phyloP scores from a whole-genome alignment of 192 early-diverging fungal genomes.

The Entomortierella lignicola region DNA sequence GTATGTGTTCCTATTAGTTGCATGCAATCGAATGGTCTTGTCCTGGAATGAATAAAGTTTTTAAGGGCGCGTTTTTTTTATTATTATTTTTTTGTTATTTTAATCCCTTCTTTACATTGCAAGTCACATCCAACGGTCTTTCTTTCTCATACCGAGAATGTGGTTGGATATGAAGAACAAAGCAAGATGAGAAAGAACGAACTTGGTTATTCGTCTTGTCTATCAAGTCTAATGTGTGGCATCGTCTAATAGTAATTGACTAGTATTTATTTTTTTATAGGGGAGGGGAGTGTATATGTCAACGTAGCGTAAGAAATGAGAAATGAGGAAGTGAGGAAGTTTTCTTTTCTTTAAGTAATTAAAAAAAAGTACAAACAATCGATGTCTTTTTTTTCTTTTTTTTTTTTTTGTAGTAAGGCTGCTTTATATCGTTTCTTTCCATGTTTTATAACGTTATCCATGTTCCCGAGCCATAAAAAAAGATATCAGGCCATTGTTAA shows the following conservation, averaged over 20 bases:
- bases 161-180: too few relatives aligned
- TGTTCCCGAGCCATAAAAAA: background rate
- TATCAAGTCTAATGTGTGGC: too few relatives aligned
- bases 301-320: background rate
- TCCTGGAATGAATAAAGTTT: too few relatives aligned
- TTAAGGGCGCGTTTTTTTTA: too few relatives aligned
- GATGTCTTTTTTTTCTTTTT: conserved; percentile 3
- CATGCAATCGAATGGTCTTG: too few relatives aligned
- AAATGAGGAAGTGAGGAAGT: background rate
- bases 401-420: background rate
- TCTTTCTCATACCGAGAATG: too few relatives aligned
- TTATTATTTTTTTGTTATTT: background rate
- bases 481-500: background rate
- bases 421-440: conserved; percentile 17
- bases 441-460: conserved; percentile 3
- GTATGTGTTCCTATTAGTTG: too few relatives aligned
- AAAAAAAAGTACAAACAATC: background rate
- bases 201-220: too few relatives aligned
- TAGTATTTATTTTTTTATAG: conserved; percentile 32
- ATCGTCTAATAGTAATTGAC: too few relatives aligned
- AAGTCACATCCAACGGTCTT: too few relatives aligned
- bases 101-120: background rate
- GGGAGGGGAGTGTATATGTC: conserved; percentile 36
- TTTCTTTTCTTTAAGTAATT: background rate
- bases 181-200: too few relatives aligned